Base-by-base conservation (phyloP, 2,329 filamentous ascomycete genomes). In the Dactylellina sp. region DNA sequence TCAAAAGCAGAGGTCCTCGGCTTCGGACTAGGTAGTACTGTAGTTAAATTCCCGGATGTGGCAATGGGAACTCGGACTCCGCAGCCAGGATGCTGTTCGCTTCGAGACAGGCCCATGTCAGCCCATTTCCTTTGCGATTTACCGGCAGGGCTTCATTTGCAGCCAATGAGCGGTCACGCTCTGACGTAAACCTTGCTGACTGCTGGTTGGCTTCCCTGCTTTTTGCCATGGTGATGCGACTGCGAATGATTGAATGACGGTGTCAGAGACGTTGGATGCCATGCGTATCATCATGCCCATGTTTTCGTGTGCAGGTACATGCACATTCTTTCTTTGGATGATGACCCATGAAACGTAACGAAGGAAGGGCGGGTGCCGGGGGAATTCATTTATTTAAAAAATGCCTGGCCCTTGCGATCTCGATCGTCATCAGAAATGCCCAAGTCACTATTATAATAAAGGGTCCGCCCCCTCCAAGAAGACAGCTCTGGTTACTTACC, bases 171-270 rank as follows among this genome's bases (percentile, higher is more conserved):
- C 3, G 44, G 20, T 37, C 37, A 28, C 32, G 5, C 22, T 59
- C 53, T 68, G 63, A 68, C 63, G 63, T 68, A 68, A 68, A 59
- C 63, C 63, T 35, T 60, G 52, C 42, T 49, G 46, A 50, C 50
- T 46, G 59, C 20, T 22, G n/a, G 7, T 46, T 20, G 37, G 6
- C 24, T 68, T 68, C 63, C 63, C 63, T 68, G 63, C 63, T 68
- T 68, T 68, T 60, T 68, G 63, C 53, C 39, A 60, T 68, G 52
- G 63, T 59, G 63, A 68, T 60, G 63, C 52, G 53, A 57, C 28
- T 24, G 11, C 46, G 55, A 32, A 59, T 59, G 55, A 39, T 35
- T 25, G 52, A 57, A 35, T 57, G 50, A 39, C 40, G 14, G 16
- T n/a, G 18, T 7, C 35, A 14, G 35, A 14, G 14, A 44, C 18